Conservation (phyloP, 352 stramenopile species). For the Globisporangium cederbergense region DNA sequence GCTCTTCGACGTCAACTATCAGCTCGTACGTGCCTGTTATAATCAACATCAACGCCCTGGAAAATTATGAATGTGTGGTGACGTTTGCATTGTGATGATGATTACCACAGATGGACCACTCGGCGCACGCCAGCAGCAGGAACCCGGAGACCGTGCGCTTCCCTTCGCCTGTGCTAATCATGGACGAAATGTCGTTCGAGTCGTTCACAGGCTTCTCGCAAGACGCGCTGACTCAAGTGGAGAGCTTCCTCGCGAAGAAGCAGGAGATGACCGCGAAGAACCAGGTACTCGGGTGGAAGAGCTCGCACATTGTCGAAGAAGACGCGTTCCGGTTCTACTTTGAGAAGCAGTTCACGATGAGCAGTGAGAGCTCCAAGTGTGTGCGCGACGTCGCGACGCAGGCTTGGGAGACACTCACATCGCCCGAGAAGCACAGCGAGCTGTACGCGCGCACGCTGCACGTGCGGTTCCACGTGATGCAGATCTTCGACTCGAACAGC, state of each 20-base stretch:
- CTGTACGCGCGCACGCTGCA: slow-evolving; percentile 49
- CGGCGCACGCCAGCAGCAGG: slow-evolving; percentile 27
- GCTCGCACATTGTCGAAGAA: slow-evolving; percentile 43
- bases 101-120: slow-evolving; percentile 42
- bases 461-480: slow-evolving; percentile 55
- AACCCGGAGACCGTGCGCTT: slow-evolving; percentile 28
- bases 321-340: slow-evolving; percentile 56
- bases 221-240: slow-evolving; percentile 37
- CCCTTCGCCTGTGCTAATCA: slow-evolving; percentile 42
- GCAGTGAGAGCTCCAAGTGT: slow-evolving; percentile 14
- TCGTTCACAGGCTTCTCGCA: slow-evolving; percentile 42
- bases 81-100: not conserved
- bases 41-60: not conserved
- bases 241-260: slow-evolving; percentile 35
- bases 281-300: slow-evolving; percentile 48
- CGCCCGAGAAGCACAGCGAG: slow-evolving; percentile 38
- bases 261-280: slow-evolving; percentile 46
- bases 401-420: slow-evolving; percentile 49
- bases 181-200: slow-evolving; percentile 59
- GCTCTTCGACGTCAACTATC: slow-evolving; percentile 57
- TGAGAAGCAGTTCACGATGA: slow-evolving; percentile 37
- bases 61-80: not conserved
- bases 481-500: slow-evolving; percentile 49
- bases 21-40: slow-evolving; percentile 24
- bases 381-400: slow-evolving; percentile 26